Percentiles rank a stretch among this genome's conserved stretches.
Conservation (phyloP, 305 asterid species). For the Fraxinus albicans region DNA sequence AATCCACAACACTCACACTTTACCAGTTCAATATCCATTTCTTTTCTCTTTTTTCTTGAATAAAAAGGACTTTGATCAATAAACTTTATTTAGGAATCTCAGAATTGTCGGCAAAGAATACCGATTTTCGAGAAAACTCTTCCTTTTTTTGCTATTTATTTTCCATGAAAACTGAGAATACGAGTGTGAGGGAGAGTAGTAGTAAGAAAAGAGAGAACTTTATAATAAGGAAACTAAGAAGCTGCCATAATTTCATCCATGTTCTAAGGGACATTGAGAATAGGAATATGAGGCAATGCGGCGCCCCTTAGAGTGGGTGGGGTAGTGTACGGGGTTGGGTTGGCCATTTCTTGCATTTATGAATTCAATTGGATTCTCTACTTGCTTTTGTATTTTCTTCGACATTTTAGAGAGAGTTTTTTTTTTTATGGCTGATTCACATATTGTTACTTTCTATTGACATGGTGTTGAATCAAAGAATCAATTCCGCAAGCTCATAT, state of each 20-base stretch:
- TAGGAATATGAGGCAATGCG: constrained; percentile 54
- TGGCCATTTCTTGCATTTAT: constrained; percentile 10
- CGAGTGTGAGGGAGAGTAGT: neutral
- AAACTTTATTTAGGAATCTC: neutral
- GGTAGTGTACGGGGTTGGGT: constrained; percentile 9
- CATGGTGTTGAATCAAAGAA: no score
- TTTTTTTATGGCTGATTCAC: constrained; percentile 1
- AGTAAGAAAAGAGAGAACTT: neutral
- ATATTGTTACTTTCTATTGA: constrained; percentile 26
- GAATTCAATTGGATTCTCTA: neutral
- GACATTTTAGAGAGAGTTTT: neutral
- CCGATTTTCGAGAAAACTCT: neutral
- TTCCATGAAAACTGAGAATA: neutral
- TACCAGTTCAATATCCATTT: constrained; percentile 69
- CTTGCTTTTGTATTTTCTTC: neutral
- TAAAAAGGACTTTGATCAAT: no score
- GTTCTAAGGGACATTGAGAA: constrained; percentile 56
- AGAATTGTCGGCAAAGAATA: neutral
- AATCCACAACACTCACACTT: constrained; percentile 87
- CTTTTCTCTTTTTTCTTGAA: neutral
- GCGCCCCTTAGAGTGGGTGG: constrained; percentile 25
- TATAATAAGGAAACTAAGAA: constrained; percentile 1
- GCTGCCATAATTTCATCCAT: constrained; percentile 62
- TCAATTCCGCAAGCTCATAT: neutral
- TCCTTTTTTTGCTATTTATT: neutral